These are phyloP conservation scores for Metschnikowia picachoensis DNA, from an alignment of 805 yeast genomes.

Conservation along the genomic window DNA sequence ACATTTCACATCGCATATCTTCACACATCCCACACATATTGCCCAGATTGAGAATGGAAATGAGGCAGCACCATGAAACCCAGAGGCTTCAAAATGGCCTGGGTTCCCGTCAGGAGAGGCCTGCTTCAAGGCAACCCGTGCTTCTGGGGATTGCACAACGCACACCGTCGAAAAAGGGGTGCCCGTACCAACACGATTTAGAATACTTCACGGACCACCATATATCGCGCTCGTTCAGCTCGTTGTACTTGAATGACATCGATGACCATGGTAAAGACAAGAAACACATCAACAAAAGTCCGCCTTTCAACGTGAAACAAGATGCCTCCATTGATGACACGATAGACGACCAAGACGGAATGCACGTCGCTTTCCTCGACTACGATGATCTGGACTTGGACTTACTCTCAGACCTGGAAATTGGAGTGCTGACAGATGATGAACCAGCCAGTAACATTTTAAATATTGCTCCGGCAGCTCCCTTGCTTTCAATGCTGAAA, in stretches of 20 bases:
- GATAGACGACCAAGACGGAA: conserved; percentile 4
- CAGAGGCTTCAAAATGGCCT: neutral
- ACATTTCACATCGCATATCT: neutral
- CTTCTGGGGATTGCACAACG: neutral
- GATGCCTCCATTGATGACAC: conserved; percentile 22
- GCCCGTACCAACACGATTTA: conserved; percentile 14
- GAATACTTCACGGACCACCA: conserved; percentile 39
- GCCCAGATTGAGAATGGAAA: neutral
- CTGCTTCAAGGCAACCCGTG: neutral
- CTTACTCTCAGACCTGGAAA: conserved; percentile 12
- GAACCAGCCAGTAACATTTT: neutral
- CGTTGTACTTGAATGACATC: conserved; percentile 37
- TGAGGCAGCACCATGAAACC: neutral
- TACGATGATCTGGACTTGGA: conserved; percentile 14
- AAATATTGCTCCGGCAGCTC: no score
- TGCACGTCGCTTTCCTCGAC: conserved; percentile 16
- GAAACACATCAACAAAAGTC: conserved; percentile 35
- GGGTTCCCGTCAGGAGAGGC: neutral
- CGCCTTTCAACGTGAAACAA: conserved; percentile 39
- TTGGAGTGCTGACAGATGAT: conserved; percentile 11
- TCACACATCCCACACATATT: neutral
- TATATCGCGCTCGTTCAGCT: conserved; percentile 41
- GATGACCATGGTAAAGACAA: conserved; percentile 20
- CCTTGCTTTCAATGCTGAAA: neutral
- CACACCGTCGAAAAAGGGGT: conserved; percentile 4